These are phyloP conservation scores for Phanerodontia chrysosporium DNA, from an alignment of 768 basidiomycete species.

Conservation along the genomic window DNA sequence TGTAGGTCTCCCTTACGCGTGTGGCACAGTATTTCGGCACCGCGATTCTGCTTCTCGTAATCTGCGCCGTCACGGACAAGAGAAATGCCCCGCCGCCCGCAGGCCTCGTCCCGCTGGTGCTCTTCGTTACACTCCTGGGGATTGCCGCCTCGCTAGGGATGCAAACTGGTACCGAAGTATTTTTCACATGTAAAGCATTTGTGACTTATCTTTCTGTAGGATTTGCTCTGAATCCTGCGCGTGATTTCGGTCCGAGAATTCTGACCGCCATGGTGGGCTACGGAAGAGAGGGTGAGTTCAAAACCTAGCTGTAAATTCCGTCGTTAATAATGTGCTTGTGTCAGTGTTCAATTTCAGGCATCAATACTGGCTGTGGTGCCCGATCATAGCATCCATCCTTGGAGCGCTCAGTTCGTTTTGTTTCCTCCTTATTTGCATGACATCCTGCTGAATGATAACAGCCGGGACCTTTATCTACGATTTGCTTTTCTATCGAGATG, in stretches of 20 bases:
- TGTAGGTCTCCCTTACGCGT: not conserved
- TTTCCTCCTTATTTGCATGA: not conserved
- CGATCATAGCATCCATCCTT: slow-evolving; percentile 53
- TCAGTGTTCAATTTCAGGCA: slow-evolving; percentile 20
- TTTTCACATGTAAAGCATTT: too few species aligned
- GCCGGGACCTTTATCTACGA: slow-evolving; percentile 56
- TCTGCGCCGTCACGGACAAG: slow-evolving; percentile 53
- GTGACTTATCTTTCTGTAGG: slow-evolving; percentile 26
- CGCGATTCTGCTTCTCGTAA: slow-evolving; percentile 47
- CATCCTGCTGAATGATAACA: not conserved
- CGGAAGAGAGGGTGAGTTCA: slow-evolving; percentile 47
- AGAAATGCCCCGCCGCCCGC: slow-evolving; percentile 43
- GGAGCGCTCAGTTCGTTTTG: slow-evolving; percentile 40
- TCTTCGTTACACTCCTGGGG: slow-evolving; percentile 56
- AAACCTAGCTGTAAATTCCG: slow-evolving; percentile 35
- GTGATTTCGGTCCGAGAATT: slow-evolving; percentile 67
- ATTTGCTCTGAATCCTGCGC: slow-evolving; percentile 65
- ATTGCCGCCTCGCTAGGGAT: slow-evolving; percentile 55
- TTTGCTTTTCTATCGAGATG: slow-evolving; percentile 48
- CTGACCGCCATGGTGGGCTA: slow-evolving; percentile 72
- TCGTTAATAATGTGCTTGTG: too few species aligned
- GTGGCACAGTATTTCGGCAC: slow-evolving; percentile 48
- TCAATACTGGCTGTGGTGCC: slow-evolving; percentile 79
- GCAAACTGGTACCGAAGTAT: slow-evolving; percentile 38
- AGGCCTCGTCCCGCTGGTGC: slow-evolving; percentile 48